A percentile compares a stretch with the other conserved stretches of the same genome.
Conservation (phyloP, 495 filamentous ascomycete genomes). For the Evansstolkia leycettana region DNA sequence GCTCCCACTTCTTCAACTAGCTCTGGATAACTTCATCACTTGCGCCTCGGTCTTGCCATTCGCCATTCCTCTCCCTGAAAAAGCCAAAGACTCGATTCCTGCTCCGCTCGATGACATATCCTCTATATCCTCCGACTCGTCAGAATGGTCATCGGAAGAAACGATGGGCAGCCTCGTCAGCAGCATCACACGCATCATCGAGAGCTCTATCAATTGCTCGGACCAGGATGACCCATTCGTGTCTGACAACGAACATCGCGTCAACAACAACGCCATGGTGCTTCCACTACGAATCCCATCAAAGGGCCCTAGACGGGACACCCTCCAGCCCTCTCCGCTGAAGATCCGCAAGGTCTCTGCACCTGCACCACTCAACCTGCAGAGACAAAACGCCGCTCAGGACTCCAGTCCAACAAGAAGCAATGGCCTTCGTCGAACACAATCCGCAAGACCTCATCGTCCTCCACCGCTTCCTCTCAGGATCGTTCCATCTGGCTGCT, state of each 20-base stretch:
- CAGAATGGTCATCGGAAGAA: background rate
- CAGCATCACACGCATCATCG: conserved; percentile 11
- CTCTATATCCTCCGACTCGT: too few relatives aligned
- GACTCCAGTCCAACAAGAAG: background rate
- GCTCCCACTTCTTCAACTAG: conserved; percentile 19
- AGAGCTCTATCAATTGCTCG: conserved; percentile 7
- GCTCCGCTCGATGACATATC: too few relatives aligned
- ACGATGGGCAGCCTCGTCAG: conserved; percentile 1
- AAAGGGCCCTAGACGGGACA: background rate
- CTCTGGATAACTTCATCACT: conserved; percentile 18
- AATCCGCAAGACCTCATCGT: conserved; percentile 1
- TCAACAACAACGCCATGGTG: background rate
- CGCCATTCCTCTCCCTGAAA: too few relatives aligned
- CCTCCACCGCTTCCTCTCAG: conserved; percentile 15
- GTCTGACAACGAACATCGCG: conserved; percentile 5
- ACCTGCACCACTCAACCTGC: background rate
- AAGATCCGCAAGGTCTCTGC: conserved; percentile 8
- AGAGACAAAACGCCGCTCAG: background rate
- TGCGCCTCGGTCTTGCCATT: conserved; percentile 11
- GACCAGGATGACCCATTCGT: conserved; percentile 18
- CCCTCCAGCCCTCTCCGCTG: conserved; percentile 15
- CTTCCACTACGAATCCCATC: background rate
- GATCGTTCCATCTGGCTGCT: conserved; percentile 4
- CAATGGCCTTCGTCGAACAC: background rate
- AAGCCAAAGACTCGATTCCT: too few relatives aligned